Percentiles rank a stretch among this genome's conserved stretches.
phyloP scores from a whole-genome alignment of 1,284 basidiomycete genomes.

The Neolentinus lepideus region DNA sequence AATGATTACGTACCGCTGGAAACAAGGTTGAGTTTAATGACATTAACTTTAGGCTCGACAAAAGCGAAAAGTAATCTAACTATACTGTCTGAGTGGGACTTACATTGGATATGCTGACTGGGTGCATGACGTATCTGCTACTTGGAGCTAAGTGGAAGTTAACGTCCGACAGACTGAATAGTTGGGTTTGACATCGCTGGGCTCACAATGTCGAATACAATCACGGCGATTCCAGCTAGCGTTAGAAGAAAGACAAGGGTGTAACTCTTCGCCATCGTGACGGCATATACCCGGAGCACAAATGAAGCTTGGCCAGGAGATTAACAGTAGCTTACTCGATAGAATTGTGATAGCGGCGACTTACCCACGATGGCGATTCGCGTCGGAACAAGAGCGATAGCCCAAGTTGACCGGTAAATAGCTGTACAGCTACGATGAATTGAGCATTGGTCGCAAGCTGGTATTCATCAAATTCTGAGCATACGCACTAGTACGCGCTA shows the following conservation, averaged over 20 bases:
- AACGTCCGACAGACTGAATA: neutral
- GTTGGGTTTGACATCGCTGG: neutral
- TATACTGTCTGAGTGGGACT: neutral
- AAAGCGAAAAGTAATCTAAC: neutral
- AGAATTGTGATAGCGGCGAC: neutral
- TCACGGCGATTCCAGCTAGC: neutral
- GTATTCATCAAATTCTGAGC: neutral
- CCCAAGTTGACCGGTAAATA: neutral
- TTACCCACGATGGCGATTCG: neutral
- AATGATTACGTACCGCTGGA: neutral
- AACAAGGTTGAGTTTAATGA: neutral
- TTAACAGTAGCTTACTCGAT: neutral
- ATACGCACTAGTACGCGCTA: neutral
- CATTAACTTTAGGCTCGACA: too few species aligned
- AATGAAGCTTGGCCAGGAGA: neutral
- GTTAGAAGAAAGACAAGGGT: neutral
- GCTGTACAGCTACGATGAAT: neutral
- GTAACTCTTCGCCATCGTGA: neutral
- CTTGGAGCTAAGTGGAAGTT: neutral
- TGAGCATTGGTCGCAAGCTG: neutral
- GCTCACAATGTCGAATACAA: neutral
- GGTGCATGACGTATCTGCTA: neutral
- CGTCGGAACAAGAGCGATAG: neutral
- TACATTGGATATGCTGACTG: neutral
- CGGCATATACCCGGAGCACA: conserved; percentile 1